A percentile compares a stretch with the other conserved stretches of the same genome.
Evolutionary conservation across 2,329 filamentous ascomycete genomes (phyloP).

Genomic region (Alternaria dauci): DNA sequence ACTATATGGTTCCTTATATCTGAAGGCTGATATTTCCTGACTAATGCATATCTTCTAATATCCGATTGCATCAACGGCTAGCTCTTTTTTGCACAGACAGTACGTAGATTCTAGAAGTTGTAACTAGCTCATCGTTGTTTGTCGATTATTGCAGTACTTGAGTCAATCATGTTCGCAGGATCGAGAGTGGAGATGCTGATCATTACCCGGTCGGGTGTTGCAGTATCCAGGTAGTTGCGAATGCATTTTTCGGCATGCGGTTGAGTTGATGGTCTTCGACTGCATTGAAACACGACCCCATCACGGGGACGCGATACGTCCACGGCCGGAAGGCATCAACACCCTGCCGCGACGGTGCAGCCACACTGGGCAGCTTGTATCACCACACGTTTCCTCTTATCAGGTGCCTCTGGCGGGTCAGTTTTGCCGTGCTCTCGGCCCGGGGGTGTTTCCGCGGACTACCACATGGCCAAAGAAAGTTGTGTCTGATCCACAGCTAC

Average conservation of each 20-base stretch:
- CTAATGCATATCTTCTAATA: background rate
- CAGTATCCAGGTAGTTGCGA: background rate
- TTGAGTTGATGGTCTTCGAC: background rate
- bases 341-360: constrained; percentile 28
- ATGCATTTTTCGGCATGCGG: background rate
- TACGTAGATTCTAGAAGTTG: too few relatives aligned
- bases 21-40: background rate
- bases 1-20: background rate
- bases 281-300: background rate
- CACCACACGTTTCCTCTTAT: constrained; percentile 31
- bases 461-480: constrained; percentile 21
- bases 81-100: too few relatives aligned
- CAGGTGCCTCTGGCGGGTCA: constrained; percentile 20
- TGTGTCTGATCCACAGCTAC: constrained; percentile 31
- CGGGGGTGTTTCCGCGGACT: constrained; percentile 17
- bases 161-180: constrained; percentile 2
- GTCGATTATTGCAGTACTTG: too few relatives aligned
- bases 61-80: background rate
- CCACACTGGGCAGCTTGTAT: constrained; percentile 32
- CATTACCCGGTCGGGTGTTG: background rate
- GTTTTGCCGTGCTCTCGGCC: constrained; percentile 12
- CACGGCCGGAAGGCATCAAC: constrained; percentile 17
- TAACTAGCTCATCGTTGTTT: too few relatives aligned
- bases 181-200: background rate
- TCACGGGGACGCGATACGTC: constrained; percentile 18